Evolutionary conservation across 2,329 filamentous ascomycete species (phyloP).

Genomic region (Cladosporium phlei): DNA sequence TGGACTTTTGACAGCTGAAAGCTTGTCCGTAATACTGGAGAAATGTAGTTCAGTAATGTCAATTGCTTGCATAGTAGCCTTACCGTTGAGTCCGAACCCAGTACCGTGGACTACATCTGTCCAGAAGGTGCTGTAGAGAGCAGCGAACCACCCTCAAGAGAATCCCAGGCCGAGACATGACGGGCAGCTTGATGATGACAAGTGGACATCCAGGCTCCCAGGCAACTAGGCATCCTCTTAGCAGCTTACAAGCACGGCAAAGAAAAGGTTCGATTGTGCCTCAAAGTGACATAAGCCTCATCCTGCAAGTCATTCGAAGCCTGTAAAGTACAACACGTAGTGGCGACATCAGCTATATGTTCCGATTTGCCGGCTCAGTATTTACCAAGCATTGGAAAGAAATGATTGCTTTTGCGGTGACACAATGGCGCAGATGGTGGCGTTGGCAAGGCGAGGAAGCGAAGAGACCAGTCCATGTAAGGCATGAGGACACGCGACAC

Average conservation of each 20-base stretch:
- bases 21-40: neutral
- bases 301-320: neutral
- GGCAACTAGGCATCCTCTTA: neutral
- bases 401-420: neutral
- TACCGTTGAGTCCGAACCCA: too few species aligned
- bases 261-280: neutral
- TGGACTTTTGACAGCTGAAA: neutral
- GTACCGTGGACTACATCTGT: too few species aligned
- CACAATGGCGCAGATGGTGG: slow-evolving; percentile 5
- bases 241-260: neutral
- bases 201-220: too few species aligned
- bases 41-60: slow-evolving; percentile 6
- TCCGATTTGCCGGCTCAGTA: slow-evolving; percentile 1
- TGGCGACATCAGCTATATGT: neutral
- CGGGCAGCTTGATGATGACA: too few species aligned
- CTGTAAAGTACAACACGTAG: neutral
- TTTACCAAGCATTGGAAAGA: neutral
- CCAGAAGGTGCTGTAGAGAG: too few species aligned
- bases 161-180: too few species aligned
- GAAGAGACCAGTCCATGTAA: neutral
- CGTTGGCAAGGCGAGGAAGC: neutral
- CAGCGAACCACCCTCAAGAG: too few species aligned
- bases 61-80: too few species aligned
- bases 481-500: slow-evolving; percentile 3
- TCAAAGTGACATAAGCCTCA: neutral